Conservation (phyloP, 1,284 basidiomycete species). For the Sanguinoderma infundibulare region DNA sequence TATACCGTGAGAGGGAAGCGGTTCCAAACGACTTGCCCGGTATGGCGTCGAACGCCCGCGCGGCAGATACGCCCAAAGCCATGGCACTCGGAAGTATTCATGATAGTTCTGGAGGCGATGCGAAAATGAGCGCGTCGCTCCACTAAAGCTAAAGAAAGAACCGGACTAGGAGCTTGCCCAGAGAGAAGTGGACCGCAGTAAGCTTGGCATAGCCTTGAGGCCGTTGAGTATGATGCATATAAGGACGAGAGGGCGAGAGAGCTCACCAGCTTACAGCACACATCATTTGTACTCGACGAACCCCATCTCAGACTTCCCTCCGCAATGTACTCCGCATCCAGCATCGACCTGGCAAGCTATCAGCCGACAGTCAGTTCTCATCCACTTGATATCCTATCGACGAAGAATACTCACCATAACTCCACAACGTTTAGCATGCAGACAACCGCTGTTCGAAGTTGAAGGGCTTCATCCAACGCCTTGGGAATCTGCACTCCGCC, state of each 20-base stretch:
- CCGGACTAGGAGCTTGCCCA: neutral
- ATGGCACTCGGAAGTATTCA: neutral
- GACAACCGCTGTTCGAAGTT: neutral
- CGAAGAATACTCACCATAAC: neutral
- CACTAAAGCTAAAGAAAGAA: slow-evolving; percentile 4
- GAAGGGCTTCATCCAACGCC: slow-evolving; percentile 1
- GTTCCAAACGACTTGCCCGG: neutral
- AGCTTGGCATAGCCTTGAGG: slow-evolving; percentile 1
- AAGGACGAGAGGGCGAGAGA: neutral
- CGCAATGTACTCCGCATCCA: slow-evolving; percentile 6
- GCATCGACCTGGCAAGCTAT: neutral
- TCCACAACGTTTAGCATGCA: neutral
- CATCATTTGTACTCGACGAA: neutral
- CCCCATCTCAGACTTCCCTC: neutral
- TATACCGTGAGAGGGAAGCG: neutral
- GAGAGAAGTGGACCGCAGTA: slow-evolving; percentile 2
- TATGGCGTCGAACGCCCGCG: neutral
- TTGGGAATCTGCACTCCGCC: slow-evolving; percentile 1
- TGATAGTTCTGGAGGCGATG: neutral
- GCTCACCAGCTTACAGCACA: neutral
- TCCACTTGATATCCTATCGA: neutral
- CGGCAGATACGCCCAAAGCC: neutral
- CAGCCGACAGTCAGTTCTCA: neutral
- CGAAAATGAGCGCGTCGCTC: neutral
- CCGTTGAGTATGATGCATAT: neutral